Percentiles rank a stretch among this genome's conserved stretches.
Evolutionary conservation across 2,329 filamentous ascomycete genomes (phyloP).

Genomic region (Amauroascus verrucosus): DNA sequence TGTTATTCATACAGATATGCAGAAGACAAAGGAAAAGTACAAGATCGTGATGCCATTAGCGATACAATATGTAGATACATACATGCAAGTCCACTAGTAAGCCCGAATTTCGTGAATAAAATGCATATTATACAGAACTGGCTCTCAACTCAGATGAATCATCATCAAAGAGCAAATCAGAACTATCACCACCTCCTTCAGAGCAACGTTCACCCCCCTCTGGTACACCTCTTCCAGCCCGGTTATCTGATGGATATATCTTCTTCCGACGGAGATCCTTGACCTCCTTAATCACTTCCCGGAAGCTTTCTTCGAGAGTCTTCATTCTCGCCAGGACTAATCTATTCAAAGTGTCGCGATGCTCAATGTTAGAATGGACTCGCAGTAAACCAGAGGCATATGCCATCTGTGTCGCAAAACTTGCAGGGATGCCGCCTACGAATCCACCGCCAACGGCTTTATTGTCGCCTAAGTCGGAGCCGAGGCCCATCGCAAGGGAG

Average conservation of each 20-base stretch:
- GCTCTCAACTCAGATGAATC: slow-evolving; percentile 2
- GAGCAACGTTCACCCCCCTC: background rate
- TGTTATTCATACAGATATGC: too few species aligned
- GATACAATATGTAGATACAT: too few species aligned
- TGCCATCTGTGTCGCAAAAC: slow-evolving; percentile 72
- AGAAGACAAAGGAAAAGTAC: too few species aligned
- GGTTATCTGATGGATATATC: background rate
- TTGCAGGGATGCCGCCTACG: slow-evolving; percentile 52
- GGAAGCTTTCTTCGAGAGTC: slow-evolving; percentile 80
- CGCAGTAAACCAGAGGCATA: slow-evolving; percentile 53
- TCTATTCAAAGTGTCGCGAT: slow-evolving; percentile 64
- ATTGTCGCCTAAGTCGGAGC: slow-evolving; percentile 61
- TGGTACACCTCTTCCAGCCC: background rate
- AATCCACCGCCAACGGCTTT: slow-evolving; percentile 51
- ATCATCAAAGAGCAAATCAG: slow-evolving; percentile 4
- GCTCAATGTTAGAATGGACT: slow-evolving; percentile 34
- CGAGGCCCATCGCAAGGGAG: slow-evolving; percentile 61
- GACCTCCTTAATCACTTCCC: slow-evolving; percentile 74
- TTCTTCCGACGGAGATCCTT: slow-evolving; percentile 42
- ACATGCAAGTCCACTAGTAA: background rate
- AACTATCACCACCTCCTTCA: background rate
- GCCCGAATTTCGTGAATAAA: background rate
- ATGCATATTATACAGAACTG: slow-evolving; percentile 8
- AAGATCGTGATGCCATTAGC: too few species aligned
- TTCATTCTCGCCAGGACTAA: slow-evolving; percentile 86